A percentile compares a stretch with the other conserved stretches of the same genome.
Evolutionary conservation across 495 filamentous ascomycete genomes (phyloP).

Genomic region (Melanomma pulvis-pyrius): DNA sequence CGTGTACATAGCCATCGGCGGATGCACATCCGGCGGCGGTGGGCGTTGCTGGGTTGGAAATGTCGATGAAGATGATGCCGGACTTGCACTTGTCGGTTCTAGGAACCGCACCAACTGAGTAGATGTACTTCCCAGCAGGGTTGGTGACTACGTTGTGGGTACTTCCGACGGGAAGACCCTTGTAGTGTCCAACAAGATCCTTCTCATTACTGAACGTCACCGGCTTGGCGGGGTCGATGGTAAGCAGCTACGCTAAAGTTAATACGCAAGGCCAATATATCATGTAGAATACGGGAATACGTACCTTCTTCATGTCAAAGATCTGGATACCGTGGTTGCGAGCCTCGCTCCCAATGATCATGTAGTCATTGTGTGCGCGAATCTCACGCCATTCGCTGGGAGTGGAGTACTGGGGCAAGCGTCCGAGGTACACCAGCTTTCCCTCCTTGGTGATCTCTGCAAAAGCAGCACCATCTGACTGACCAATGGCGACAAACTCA

Average conservation of each 20-base stretch:
- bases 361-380: slow-evolving; percentile 26
- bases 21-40: slow-evolving; percentile 56
- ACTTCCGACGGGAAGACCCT: slow-evolving; percentile 51
- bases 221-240: slow-evolving; percentile 35
- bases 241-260: slow-evolving; percentile 22
- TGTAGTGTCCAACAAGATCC: slow-evolving; percentile 42
- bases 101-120: slow-evolving; percentile 55
- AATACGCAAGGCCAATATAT: neutral
- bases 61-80: slow-evolving; percentile 61
- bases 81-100: slow-evolving; percentile 51
- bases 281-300: slow-evolving; percentile 31
- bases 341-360: slow-evolving; percentile 37
- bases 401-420: slow-evolving; percentile 37
- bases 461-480: slow-evolving; percentile 61
- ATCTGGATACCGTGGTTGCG: slow-evolving; percentile 38
- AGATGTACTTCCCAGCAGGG: slow-evolving; percentile 54
- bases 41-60: slow-evolving; percentile 47
- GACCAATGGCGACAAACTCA: slow-evolving; percentile 61
- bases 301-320: slow-evolving; percentile 45
- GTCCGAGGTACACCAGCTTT: slow-evolving; percentile 58
- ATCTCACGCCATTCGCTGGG: slow-evolving; percentile 37
- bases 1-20: slow-evolving; percentile 62
- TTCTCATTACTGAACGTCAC: slow-evolving; percentile 44
- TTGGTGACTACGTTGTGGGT: slow-evolving; percentile 46
- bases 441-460: slow-evolving; percentile 56